Evolutionary conservation across 2,329 filamentous ascomycete species (phyloP).

Genomic region (Sclerotinia borealis): DNA sequence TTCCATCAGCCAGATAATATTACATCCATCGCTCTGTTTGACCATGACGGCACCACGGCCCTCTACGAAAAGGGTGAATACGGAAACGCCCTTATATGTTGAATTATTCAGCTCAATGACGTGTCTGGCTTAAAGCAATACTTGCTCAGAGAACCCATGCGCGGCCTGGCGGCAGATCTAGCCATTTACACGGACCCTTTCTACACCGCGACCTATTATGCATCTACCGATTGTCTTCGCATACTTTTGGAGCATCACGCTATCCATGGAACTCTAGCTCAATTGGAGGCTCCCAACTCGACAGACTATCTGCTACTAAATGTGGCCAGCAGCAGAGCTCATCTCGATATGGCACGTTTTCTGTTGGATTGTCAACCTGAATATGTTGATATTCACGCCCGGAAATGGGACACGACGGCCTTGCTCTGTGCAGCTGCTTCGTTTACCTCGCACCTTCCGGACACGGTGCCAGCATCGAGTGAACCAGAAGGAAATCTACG

Average conservation of each 20-base stretch:
- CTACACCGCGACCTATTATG: neutral
- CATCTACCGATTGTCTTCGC: neutral
- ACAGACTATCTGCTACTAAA: neutral
- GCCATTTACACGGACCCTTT: neutral
- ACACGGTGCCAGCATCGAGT: neutral
- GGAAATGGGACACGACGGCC: neutral
- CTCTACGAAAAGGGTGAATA: no score
- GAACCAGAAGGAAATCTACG: neutral
- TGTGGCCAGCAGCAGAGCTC: neutral
- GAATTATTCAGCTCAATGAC: no score
- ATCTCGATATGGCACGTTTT: neutral
- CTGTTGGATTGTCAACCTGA: neutral
- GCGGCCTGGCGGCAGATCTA: constrained; percentile 10
- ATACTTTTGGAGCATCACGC: neutral
- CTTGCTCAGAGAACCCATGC: no score
- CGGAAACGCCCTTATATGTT: no score
- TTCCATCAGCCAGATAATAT: no score
- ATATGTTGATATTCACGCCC: neutral
- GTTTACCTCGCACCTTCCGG: neutral
- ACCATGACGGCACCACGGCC: no score
- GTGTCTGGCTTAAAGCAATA: no score
- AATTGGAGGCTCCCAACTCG: neutral
- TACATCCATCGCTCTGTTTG: no score
- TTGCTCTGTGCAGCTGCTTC: neutral
- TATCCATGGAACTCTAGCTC: no score